Evolutionary conservation across 2,329 filamentous ascomycete species (phyloP), one percentile per base, ranked within the genome.

Genomic region (Clarireedia sp.): DNA sequence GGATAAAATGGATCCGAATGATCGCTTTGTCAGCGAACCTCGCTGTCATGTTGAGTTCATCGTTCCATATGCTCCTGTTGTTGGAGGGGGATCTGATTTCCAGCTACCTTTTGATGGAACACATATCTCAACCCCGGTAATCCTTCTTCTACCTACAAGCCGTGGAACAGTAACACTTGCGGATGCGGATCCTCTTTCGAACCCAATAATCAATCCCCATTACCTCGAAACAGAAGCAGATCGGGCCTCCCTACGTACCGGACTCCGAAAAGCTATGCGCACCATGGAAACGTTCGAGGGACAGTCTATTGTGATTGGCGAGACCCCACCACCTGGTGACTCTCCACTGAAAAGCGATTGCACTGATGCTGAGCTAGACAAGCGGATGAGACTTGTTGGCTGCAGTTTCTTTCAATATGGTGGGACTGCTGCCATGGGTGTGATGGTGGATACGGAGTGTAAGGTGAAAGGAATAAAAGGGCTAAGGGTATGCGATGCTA

Each of bases 401-500:
- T 17, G 17, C 17, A 41, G 17, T 10, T 36, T 43, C 36, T 44
- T 24, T 21, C 38, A 51, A 14, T 2, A 14, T 16, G 70, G 71
- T 1, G 74, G 77, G 23, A 72, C 71, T 6, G 78, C 85, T 60
- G 67, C 72, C 2, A 75, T 75, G 64, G 78, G 56, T 3, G 49
- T 78, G 12, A 79, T 82, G 2, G 66, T 84, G 47, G 78, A 84
- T 63, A 71, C 71, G 0, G 68, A 78, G 50, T 82, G 85, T 64
- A 71, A 74, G 10, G 81, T 86, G 0, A 70, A 76, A 4, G 79
- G 79, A 10, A 81, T 86, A 0, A 70, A 76, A 5, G 79, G 79
- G 0, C 64, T 86, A 48, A 71, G 82, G 33, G 81, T 85, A 2
- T 82, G 85, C 0, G 82, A 86, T 68, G 82, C 80, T 0, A 78